Evolutionary conservation across 2,329 filamentous ascomycete species (phyloP).

Genomic region (Aaosphaeria pasadenensis): DNA sequence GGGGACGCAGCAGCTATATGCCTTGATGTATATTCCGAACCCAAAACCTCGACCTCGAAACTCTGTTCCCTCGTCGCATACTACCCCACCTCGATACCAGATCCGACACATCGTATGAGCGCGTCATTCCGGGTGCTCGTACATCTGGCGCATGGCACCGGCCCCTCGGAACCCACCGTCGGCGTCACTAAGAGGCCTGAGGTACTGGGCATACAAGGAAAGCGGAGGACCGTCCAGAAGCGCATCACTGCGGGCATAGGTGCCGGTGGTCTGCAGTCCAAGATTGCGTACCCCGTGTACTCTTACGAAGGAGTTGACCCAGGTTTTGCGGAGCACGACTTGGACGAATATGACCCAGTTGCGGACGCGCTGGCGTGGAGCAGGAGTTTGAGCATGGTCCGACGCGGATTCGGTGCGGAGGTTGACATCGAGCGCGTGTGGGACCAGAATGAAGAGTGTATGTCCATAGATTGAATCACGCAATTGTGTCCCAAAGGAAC

Average conservation of each 20-base stretch:
- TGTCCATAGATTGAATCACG: not conserved
- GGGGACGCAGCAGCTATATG: conserved; percentile 60
- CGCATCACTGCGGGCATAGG: conserved; percentile 51
- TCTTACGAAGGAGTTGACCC: conserved; percentile 56
- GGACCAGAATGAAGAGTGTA: conserved; percentile 41
- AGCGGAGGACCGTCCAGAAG: conserved; percentile 47
- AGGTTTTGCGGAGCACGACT: conserved; percentile 69
- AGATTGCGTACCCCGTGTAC: conserved; percentile 48
- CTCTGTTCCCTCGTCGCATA: conserved; percentile 61
- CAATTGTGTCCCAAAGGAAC: too few species aligned
- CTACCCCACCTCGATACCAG: conserved; percentile 59
- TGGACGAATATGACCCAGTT: conserved; percentile 65
- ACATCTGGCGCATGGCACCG: conserved; percentile 50
- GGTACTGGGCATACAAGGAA: conserved; percentile 53
- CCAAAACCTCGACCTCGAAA: conserved; percentile 47
- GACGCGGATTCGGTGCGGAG: conserved; percentile 57
- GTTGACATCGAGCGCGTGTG: conserved; percentile 45
- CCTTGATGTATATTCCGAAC: conserved; percentile 57
- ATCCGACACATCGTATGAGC: conserved; percentile 45
- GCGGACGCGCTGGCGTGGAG: conserved; percentile 66
- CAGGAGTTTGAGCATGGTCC: conserved; percentile 59
- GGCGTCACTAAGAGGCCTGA: conserved; percentile 49
- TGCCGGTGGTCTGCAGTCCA: conserved; percentile 42
- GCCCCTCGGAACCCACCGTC: conserved; percentile 40
- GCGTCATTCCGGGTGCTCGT: conserved; percentile 50